Evolutionary conservation across 805 yeast genomes (phyloP), one percentile per base, ranked within the genome.

Genomic region (Lipomyces starkeyi): DNA sequence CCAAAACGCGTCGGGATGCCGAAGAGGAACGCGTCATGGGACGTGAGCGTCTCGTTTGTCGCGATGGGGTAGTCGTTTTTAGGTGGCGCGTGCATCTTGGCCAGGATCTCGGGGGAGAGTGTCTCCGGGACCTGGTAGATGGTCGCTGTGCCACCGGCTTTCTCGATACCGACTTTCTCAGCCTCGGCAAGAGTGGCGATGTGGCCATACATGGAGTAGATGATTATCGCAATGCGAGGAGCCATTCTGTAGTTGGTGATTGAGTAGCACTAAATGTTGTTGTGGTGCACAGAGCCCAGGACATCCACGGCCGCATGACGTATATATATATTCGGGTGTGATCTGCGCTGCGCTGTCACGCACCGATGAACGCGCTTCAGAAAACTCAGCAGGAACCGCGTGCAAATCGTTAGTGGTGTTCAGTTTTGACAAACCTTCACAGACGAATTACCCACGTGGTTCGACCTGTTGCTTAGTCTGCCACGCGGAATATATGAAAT

Each of bases 1-100:
- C 96, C 96, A 77, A 76, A 91, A 79, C 96, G 85, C 47, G 96
- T 90, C 72, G 97, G 95, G 67, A 90, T 77, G 73, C 96, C 97
- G 73, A 91, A 88, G 70, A 91, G 71, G 77, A 88, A 88, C 14
- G 87, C 93, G 76, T 91, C 96, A 81, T 88, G 90, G 67, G 84
- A 80, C 32, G 79, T 78, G 73, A 91, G 82, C 2, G 85, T 84
- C 11, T 85, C 88, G 3, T 79, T 74, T 5, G 88, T 82, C 47
- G 91, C 91, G 66, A 85, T 77, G 65, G 92, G 92, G 74, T 78
- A 78, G 55, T 70, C 71, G 4, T 77, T 32, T 74, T 80, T 80
- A 52, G 78, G 74, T 53, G 92, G 88, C 25, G 95, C 97, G 74
- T 87, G 85, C 82, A 92, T 78, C 75, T 82, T 79, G 58, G 79